Percentiles rank a stretch among this genome's conserved stretches.
These are phyloP conservation scores for Starmerella sirachaensis DNA, from an alignment of 805 yeast genomes.

Conservation along the genomic window DNA sequence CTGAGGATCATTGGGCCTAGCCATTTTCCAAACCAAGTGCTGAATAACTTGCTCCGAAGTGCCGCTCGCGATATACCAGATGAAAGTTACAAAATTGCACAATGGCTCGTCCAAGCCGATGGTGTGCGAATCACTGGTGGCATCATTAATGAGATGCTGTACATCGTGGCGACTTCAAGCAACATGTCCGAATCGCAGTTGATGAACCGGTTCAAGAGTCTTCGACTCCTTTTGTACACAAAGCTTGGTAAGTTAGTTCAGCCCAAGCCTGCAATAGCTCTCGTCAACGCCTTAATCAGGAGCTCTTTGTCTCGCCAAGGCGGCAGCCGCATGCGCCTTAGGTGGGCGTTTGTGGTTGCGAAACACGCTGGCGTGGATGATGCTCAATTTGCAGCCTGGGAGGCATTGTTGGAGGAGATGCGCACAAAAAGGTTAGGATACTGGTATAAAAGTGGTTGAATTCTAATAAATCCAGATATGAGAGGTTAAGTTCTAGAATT, in stretches of 20 bases:
- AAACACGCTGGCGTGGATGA: conserved; percentile 20
- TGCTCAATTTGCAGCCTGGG: conserved; percentile 20
- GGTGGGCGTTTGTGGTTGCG: conserved; percentile 26
- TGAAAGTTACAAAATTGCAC: conserved; percentile 15
- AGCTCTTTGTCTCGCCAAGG: conserved; percentile 18
- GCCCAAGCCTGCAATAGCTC: conserved; percentile 12
- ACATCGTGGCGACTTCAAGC: too few relatives aligned
- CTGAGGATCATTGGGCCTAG: conserved; percentile 14
- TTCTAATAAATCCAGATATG: not conserved
- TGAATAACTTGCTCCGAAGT: conserved; percentile 15
- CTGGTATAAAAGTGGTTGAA: conserved; percentile 13
- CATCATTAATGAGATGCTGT: conserved; percentile 20
- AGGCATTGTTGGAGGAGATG: conserved; percentile 18
- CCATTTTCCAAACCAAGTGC: conserved; percentile 5
- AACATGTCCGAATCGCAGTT: conserved; percentile 23
- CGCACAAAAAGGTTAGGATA: conserved; percentile 18
- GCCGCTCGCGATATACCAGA: conserved; percentile 22
- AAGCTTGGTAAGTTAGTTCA: not conserved
- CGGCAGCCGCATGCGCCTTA: conserved; percentile 24
- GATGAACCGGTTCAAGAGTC: conserved; percentile 18
- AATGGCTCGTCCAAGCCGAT: conserved; percentile 20
- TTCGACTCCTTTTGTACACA: conserved; percentile 17
- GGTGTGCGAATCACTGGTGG: conserved; percentile 14
- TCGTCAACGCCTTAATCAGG: conserved; percentile 23
- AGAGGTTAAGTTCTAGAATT: not conserved